Conservation (phyloP, 192 early-diverging fungal species). For the Paraglomus brasilianum region DNA sequence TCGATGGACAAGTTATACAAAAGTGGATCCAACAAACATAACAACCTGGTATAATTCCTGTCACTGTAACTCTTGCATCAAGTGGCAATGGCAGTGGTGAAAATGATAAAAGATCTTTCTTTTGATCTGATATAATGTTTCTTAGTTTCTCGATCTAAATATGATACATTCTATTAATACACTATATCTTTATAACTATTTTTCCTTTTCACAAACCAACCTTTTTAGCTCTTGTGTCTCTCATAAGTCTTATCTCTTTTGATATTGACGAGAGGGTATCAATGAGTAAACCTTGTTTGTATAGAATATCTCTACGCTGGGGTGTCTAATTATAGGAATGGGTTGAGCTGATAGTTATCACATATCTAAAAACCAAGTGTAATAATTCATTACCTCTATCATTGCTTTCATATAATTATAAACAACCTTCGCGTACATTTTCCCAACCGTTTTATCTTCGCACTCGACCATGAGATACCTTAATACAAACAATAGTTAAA, state of each 20-base stretch:
- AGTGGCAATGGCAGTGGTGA: constrained; percentile 84
- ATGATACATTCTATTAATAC: neutral
- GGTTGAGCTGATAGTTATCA: neutral
- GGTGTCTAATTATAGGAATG: constrained; percentile 1
- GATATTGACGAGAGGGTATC: constrained; percentile 70
- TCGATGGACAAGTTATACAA: constrained; percentile 4
- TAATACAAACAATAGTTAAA: neutral
- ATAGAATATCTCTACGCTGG: constrained; percentile 69
- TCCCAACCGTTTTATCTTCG: constrained; percentile 78
- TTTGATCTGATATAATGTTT: constrained; percentile 75
- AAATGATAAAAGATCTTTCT: constrained; percentile 79
- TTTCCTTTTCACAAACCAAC: constrained; percentile 36
- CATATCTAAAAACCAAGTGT: neutral
- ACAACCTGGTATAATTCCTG: constrained; percentile 77
- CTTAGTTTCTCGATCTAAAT: constrained; percentile 81
- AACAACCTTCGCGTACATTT: constrained; percentile 84
- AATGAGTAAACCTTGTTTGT: constrained; percentile 85
- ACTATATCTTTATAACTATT: neutral
- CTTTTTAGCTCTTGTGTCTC: constrained; percentile 86
- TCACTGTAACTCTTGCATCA: constrained; percentile 85
- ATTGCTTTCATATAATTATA: constrained; percentile 80
- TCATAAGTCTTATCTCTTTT: constrained; percentile 69
- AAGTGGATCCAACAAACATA: neutral
- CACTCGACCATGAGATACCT: constrained; percentile 97
- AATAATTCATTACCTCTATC: constrained; percentile 46